A percentile compares a stretch with the other conserved stretches of the same genome.
These are phyloP conservation scores for Paspalum notatum DNA, from an alignment of 176 grass and related monocot genomes.

Conservation along the genomic window DNA sequence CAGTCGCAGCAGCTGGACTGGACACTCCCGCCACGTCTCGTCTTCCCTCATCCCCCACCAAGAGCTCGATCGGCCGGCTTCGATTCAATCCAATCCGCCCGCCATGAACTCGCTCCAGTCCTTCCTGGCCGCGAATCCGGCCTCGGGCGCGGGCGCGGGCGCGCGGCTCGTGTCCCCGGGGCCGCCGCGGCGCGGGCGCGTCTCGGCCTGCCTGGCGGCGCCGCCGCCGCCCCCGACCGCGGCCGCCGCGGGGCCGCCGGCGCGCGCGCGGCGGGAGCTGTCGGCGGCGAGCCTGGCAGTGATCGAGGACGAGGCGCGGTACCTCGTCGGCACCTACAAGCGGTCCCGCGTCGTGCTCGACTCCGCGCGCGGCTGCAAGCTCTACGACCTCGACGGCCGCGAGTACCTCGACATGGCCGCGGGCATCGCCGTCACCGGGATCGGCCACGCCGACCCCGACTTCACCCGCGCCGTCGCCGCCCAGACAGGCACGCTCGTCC, in stretches of 20 bases:
- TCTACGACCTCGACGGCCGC: conserved; percentile 76
- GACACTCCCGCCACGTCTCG: background rate
- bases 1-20: too few relatives aligned
- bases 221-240: conserved; percentile 13
- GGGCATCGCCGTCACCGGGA: conserved; percentile 81
- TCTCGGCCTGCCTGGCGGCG: conserved; percentile 46
- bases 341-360: conserved; percentile 68
- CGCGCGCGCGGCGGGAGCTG: conserved; percentile 42
- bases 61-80: too few relatives aligned
- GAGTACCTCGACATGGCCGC: conserved; percentile 93
- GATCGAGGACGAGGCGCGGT: conserved; percentile 64
- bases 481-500: conserved; percentile 55
- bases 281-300: conserved; percentile 56
- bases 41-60: too few relatives aligned
- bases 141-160: background rate
- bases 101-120: conserved; percentile 61
- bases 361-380: conserved; percentile 69
- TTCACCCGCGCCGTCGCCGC: conserved; percentile 40
- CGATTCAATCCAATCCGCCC: background rate
- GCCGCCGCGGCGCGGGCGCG: background rate
- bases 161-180: background rate
- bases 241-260: background rate
- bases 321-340: conserved; percentile 79
- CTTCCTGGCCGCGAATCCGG: conserved; percentile 43
- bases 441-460: conserved; percentile 74